Percentiles rank a stretch among this genome's conserved stretches.
Evolutionary conservation across 2,329 filamentous ascomycete species (phyloP).

Genomic region (Xylaria arbuscula): DNA sequence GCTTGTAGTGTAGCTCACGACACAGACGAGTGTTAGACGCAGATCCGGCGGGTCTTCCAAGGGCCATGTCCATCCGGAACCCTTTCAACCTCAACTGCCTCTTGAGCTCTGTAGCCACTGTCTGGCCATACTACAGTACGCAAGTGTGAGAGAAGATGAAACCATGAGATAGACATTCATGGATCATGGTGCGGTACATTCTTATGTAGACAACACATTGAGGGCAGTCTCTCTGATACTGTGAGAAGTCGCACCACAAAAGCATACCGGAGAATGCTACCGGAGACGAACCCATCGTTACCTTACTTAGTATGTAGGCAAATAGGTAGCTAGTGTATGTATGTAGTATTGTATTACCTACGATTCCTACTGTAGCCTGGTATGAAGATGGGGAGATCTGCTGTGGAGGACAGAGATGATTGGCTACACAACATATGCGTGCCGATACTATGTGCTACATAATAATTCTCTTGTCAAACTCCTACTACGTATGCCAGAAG

Average conservation of each 20-base stretch:
- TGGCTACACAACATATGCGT: not conserved
- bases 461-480: not conserved
- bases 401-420: not conserved
- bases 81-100: constrained; percentile 3
- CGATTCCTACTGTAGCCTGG: not conserved
- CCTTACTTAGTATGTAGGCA: not conserved
- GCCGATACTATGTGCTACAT: not conserved
- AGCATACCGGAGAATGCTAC: not conserved
- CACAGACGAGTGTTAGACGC: constrained; percentile 17
- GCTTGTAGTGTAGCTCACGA: constrained; percentile 13
- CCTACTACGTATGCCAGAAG: not conserved
- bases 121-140: not conserved
- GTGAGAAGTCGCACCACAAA: constrained; percentile 8
- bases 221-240: not conserved
- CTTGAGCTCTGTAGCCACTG: not conserved
- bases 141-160: constrained; percentile 16
- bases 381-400: not conserved
- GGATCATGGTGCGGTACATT: constrained; percentile 6
- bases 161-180: constrained; percentile 15
- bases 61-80: constrained; percentile 15
- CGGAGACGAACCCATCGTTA: not conserved
- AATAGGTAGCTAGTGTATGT: not conserved
- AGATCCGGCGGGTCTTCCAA: constrained; percentile 27
- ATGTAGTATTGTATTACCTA: constrained; percentile 1
- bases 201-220: constrained; percentile 5